Evolutionary conservation across 306 rosid species (phyloP), one percentile per base, ranked within the genome.

Genomic region (Lotus japonicus): DNA sequence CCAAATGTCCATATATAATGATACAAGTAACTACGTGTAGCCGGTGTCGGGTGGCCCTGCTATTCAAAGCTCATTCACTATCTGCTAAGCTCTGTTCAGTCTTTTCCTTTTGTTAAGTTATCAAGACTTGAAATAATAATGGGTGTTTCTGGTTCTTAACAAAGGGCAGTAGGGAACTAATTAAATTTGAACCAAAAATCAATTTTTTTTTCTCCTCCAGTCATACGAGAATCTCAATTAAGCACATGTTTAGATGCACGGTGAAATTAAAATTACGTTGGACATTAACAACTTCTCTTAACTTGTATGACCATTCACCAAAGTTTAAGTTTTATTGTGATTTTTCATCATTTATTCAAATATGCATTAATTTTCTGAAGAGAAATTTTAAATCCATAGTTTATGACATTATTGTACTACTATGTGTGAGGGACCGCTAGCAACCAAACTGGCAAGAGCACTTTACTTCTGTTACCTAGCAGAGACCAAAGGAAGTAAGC

Each of bases 401-500:
- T n/a, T n/a, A n/a, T n/a, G n/a, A n/a, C n/a, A n/a, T n/a, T n/a
- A n/a, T n/a, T n/a, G n/a, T n/a, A n/a, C n/a, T n/a, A n/a, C n/a
- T n/a, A n/a, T n/a, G n/a, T n/a, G n/a, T n/a, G n/a, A n/a, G n/a
- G n/a, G n/a, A n/a, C 63, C 45, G 23, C 53, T 39, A 15, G 19
- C 63, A 64, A 57, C 77, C 42, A 57, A 64, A 56, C 53, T 26
- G 56, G 67, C 14, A 6, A 53, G 12, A 45, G 1, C 44, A 45
- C 57, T 55, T 58, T 28, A 26, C 45, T 35, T 45, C 21, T 39
- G 70, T 4, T 45, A 43, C n/a, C n/a, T 6, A 46, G 52, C 9
- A 31, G 46, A 45, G 64, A 43, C 56, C 23, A 41, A 71, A 12
- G 38, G 49, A 80, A 71, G 76, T 38, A 71, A 60, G 59, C 60